Conservation (phyloP, 164 flowering plant genomes). For the Piper betle region DNA sequence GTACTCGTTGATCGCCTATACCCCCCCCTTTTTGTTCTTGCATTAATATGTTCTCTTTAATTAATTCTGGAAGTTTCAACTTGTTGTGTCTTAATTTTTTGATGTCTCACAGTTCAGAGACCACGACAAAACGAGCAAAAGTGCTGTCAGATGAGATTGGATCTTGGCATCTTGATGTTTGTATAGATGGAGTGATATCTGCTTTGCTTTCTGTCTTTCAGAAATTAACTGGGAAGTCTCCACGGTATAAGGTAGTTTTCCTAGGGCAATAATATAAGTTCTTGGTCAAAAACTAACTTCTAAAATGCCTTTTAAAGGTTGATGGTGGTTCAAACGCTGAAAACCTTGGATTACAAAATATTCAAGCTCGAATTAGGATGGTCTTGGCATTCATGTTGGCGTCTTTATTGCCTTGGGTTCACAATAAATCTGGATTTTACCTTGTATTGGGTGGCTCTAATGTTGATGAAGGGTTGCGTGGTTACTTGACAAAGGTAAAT, state of each 20-base stretch:
- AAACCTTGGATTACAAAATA: conserved; percentile 87
- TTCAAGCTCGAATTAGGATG: conserved; percentile 96
- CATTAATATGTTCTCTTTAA: background rate
- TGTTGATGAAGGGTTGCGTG: conserved; percentile 96
- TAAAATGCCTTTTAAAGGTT: conserved; percentile 30
- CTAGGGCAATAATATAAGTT: background rate
- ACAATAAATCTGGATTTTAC: conserved; percentile 65
- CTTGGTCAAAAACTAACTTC: background rate
- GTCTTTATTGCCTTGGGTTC: conserved; percentile 96
- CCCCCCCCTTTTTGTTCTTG: background rate
- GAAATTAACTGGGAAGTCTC: conserved; percentile 81
- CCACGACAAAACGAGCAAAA: conserved; percentile 65
- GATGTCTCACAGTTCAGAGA: conserved; percentile 55
- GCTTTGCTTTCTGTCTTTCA: conserved; percentile 70
- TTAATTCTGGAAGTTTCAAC: background rate
- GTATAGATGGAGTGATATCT: conserved; percentile 73
- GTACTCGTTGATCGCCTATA: background rate
- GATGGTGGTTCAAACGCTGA: conserved; percentile 91
- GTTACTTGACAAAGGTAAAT: conserved; percentile 38
- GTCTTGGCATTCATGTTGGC: conserved; percentile 94
- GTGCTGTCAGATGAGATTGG: conserved; percentile 85
- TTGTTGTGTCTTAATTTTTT: conserved; percentile 5
- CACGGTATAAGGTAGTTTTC: conserved; percentile 64
- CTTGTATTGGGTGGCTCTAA: conserved; percentile 96
- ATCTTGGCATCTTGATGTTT: conserved; percentile 88